These are phyloP conservation scores for Cenchrus americanus DNA, from an alignment of 176 grass and related monocot species.

Conservation along the genomic window DNA sequence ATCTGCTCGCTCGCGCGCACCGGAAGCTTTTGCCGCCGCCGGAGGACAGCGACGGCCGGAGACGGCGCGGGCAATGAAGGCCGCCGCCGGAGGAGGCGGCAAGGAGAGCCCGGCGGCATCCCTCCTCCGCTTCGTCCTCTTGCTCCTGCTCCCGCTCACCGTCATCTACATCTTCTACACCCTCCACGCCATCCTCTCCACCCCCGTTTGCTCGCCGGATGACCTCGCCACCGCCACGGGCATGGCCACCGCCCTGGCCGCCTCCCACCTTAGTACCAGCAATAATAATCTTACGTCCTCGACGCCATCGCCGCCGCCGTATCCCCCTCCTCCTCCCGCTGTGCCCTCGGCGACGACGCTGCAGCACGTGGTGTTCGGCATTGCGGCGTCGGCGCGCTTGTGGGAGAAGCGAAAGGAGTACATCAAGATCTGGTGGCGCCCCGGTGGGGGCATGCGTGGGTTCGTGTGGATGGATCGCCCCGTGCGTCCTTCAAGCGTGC, in stretches of 20 bases:
- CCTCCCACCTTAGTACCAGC: constrained; percentile 23
- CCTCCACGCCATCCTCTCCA: constrained; percentile 67
- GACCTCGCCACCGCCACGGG: not conserved
- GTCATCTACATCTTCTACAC: constrained; percentile 81
- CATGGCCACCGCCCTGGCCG: not conserved
- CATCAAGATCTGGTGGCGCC: constrained; percentile 90
- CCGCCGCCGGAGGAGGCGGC: constrained; percentile 30
- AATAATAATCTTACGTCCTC: not conserved
- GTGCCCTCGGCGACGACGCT: constrained; percentile 60
- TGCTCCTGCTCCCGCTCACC: constrained; percentile 63
- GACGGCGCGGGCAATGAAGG: constrained; percentile 50
- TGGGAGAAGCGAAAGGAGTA: constrained; percentile 95
- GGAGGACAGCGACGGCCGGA: not conserved
- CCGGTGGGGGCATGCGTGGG: constrained; percentile 72
- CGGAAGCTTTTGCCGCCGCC: not conserved
- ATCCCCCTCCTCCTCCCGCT: constrained; percentile 23
- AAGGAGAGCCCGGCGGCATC: constrained; percentile 54
- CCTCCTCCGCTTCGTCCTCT: constrained; percentile 61
- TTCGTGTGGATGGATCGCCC: constrained; percentile 87
- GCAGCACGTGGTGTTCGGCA: constrained; percentile 95
- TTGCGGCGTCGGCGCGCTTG: constrained; percentile 77
- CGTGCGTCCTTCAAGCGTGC: constrained; percentile 62
- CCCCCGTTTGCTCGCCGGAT: constrained; percentile 40
- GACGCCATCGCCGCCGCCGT: constrained; percentile 11
- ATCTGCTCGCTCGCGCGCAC: not conserved